Conservation (phyloP, 306 rosid species). For the Chamaecrista fasciculata region DNA sequence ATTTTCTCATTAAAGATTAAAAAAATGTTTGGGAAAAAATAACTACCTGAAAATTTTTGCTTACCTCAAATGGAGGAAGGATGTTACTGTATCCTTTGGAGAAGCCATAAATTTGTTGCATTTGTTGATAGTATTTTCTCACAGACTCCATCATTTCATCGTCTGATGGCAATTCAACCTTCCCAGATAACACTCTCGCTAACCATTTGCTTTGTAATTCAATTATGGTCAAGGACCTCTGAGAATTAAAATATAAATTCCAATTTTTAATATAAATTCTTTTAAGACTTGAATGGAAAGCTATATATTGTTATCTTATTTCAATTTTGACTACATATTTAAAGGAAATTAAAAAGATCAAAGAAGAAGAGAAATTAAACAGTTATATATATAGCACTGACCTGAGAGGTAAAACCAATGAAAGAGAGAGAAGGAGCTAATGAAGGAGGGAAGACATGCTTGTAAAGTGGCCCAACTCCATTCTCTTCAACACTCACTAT, state of each 20-base stretch:
- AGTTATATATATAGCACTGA: too few species aligned
- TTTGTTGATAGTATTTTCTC: background rate
- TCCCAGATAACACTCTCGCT: background rate
- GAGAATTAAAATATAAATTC: too few species aligned
- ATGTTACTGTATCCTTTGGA: constrained; percentile 5
- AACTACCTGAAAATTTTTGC: too few species aligned
- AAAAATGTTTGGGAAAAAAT: too few species aligned
- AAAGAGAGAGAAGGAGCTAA: constrained; percentile 33
- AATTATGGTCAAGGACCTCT: too few species aligned
- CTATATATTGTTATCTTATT: too few species aligned
- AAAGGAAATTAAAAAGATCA: too few species aligned
- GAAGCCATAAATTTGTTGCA: background rate
- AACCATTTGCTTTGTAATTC: constrained; percentile 16
- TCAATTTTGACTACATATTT: too few species aligned
- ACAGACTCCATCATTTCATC: constrained; percentile 3
- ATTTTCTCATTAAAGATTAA: too few species aligned
- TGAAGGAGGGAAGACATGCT: constrained; percentile 37
- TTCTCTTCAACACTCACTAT: constrained; percentile 29
- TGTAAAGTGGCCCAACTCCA: constrained; percentile 25
- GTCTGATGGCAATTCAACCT: background rate
- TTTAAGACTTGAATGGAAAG: too few species aligned
- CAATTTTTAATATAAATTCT: too few species aligned
- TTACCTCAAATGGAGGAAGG: background rate
- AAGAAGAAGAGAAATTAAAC: background rate
- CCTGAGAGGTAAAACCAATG: constrained; percentile 12